Evolutionary conservation across 139 green algal genomes (phyloP), one percentile per base, ranked within the genome.

Genomic region (Chlorella sorokiniana): DNA sequence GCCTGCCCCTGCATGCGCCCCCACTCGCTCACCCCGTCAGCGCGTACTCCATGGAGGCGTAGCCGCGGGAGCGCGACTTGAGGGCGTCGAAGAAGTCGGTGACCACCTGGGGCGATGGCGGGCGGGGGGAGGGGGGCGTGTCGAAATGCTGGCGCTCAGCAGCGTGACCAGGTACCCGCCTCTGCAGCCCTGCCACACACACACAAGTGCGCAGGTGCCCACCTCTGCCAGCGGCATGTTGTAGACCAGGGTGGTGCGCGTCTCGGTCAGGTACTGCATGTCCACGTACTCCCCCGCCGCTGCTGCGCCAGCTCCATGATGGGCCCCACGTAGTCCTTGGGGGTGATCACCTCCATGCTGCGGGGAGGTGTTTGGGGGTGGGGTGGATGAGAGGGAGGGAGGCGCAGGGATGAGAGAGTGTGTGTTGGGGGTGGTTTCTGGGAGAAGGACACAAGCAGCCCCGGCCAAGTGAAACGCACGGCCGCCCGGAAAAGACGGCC

Each of bases 11-110:
- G 10, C 31, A 16, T 9, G 8, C 37, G 20, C 68, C n/a, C 62
- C n/a, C 62, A 23, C 35, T 8, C 64, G 27, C 70, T 48, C 35
- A 80, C 74, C 94, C 11, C 1, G 81, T 95, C 41, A 96, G 48
- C 38, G 93, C 87, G 89, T 97, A 98, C 90, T 98, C 94, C 96
- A 99, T 99, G 81, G 86, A 95, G 20, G 96, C 96, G 83, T 99
- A 99, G 29, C 96, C 96, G 74, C 95, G 94, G 76, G 73, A 94
- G 20, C 94, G 82, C 14, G 88, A 95, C 91, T 99, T 99, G 59
- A 99, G 88, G 78, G 97, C 87, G 86, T 99, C 96, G 78, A 99
- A 99, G 84, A 97, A 99, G 86, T 99, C 96, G 38, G 93, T 98
- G 14, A 99, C 95, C 44, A 99, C 95, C 86, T 90, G 83, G 14